Base-by-base conservation (phyloP, 306 rosid genomes). In the Rosa rugosa region DNA sequence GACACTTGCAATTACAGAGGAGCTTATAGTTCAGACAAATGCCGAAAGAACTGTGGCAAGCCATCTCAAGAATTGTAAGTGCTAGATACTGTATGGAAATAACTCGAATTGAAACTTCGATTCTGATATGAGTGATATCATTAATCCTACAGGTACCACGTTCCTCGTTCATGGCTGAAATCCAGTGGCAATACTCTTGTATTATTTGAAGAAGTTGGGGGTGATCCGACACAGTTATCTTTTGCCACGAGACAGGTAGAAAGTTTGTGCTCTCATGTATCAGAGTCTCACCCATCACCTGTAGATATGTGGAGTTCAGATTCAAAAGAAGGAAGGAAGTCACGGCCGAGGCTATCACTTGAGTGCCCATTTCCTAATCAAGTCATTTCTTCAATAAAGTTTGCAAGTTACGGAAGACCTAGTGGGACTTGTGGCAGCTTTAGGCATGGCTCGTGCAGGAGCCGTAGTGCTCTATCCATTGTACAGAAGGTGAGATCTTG, bases 371-470 rank as follows among this genome's bases (percentile, higher is more conserved):
- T 86, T 73, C 93, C 91, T 63, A 82, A 85, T 78, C 98, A 92
- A 62, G 80, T 84, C 41, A 91, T 95, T 71, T 89, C 99, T 80
- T 88, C 95, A 75, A 87, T 95, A 77, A 90, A 87, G 72, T 92
- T 95, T 70, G 99, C 98, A 12, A 93, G 98, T 82, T 95, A 83
- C 20, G 98, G 98, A 75, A 90, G 87, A 8, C 99, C 98, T 45
- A 72, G 13, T 0, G 99, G 99, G 17, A 85, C 90, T 57, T 95
- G 99, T 45, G 97, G 99, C 46, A 87, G 84, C 82, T 93, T 86
- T 75, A 83, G 71, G 81, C 93, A 86, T 36, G 97, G 98, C 77
- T 79, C 71, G 2, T 95, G 99, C 90, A 85, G 80, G 80, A 90
- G 96, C 85, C 79, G 25, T 23, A 79, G n/a, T 7, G 88, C 97